phyloP scores from a whole-genome alignment of 352 stramenopile species.

The Aphanomyces astaci region DNA sequence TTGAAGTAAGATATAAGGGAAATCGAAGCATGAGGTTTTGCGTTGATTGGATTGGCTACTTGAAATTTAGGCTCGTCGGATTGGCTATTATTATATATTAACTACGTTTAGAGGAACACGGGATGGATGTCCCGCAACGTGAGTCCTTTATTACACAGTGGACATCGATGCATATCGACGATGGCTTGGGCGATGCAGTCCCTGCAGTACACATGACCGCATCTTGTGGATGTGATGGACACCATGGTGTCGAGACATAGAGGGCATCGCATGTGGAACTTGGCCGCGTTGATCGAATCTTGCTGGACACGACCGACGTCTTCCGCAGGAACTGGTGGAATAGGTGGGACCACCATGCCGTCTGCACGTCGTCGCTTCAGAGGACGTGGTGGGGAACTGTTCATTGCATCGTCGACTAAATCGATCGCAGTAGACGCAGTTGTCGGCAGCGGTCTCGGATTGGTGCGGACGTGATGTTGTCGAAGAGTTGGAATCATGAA shows the following conservation, averaged over 20 bases:
- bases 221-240: conserved; percentile 74
- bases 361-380: neutral
- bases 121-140: conserved; percentile 61
- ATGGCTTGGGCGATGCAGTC: conserved; percentile 64
- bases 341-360: neutral
- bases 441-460: neutral
- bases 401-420: neutral
- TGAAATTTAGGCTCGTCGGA: neutral
- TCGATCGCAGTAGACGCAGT: neutral
- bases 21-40: too few species aligned
- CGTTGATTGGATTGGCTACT: neutral
- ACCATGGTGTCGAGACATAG: conserved; percentile 67
- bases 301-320: neutral
- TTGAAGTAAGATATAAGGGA: too few species aligned
- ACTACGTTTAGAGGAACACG: conserved; percentile 73
- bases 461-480: neutral
- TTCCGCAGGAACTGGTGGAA: neutral
- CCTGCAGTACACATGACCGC: conserved; percentile 74
- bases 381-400: neutral
- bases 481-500: neutral
- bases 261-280: conserved; percentile 1
- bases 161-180: conserved; percentile 59
- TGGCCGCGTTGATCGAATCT: neutral
- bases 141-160: conserved; percentile 56
- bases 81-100: neutral